These are phyloP conservation scores for Podaxis mareebaensis DNA, from an alignment of 768 basidiomycete species.

Conservation along the genomic window DNA sequence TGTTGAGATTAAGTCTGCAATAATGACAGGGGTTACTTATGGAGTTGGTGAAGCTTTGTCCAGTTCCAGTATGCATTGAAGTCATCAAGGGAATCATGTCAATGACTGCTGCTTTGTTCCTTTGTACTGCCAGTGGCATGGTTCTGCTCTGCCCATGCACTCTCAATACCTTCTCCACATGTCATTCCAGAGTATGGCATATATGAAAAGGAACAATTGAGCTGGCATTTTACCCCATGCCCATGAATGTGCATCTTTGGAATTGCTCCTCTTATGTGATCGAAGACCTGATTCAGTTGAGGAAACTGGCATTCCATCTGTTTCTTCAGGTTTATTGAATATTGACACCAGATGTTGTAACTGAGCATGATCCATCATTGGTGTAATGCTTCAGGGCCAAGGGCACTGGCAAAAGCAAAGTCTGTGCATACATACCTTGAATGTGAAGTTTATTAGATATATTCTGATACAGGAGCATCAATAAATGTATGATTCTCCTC, in stretches of 20 bases:
- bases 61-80: no score
- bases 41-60: no score
- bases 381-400: constrained; percentile 17
- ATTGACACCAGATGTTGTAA: constrained; percentile 24
- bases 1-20: no score
- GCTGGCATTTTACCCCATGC: constrained; percentile 26
- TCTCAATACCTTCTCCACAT: constrained; percentile 31
- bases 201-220: constrained; percentile 27
- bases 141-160: constrained; percentile 15
- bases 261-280: constrained; percentile 22
- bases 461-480: not conserved
- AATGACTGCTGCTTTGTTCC: constrained; percentile 29
- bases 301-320: no score
- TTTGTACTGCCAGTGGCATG: constrained; percentile 28
- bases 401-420: constrained; percentile 22
- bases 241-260: constrained; percentile 31
- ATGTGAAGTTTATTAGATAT: no score
- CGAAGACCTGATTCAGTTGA: no score
- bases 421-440: constrained; percentile 26
- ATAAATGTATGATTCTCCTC: constrained; percentile 27
- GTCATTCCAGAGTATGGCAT: constrained; percentile 25
- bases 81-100: constrained; percentile 22
- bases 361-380: constrained; percentile 23
- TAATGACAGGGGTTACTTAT: no score
- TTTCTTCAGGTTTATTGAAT: not conserved